Evolutionary conservation across 371 early-diverging fungal genomes (phyloP), one percentile per base, ranked within the genome.

Genomic region (Mortierella polycephala): DNA sequence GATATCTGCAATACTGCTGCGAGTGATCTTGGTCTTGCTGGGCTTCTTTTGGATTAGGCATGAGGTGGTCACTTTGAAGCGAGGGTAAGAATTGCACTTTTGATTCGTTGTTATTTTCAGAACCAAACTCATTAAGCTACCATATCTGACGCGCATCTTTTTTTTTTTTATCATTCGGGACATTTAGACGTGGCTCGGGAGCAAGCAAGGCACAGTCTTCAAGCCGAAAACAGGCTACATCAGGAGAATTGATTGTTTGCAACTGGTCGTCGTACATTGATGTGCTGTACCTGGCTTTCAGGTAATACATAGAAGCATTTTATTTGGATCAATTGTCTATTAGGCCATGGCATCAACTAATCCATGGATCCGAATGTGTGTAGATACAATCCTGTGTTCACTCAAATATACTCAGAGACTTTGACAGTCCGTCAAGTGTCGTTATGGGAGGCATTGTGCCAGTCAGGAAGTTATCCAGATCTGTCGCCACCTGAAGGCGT

Each of bases 241-340:
- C 60, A 47, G 95, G 94, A 58, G 90, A 94, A 69, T 61, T 96
- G 6, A 91, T 95, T 54, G 82, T 95, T 12, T 83, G 93, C 58
- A 96, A 96, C 80, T 94, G 94, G 85, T 86, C 89, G 1, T 95
- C 95, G 5, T 96, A 96, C 69, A 82, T 96, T 51, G 96, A 96
- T 61, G 74, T 96, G 6, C 54, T 96, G 46, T 94, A 93, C 60
- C 80, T 95, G n/a, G 89, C 90, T 5, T 89, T 81, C 65, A 76
- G 83, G 88, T 94, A 85, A 64, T 41, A 44, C 20, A 42, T 0
- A 5, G 4, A 40, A 10, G 23, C 9, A 12, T 41, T 5, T 21
- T 49, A 23, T 66, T n/a, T 50, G 18, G 30, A 59, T 41, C 57
- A 18, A n/a, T 30, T 30, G 30, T 30, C 30, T 30, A 30, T 30